phyloP scores from a whole-genome alignment of 2,329 filamentous ascomycete species.

The Cladosporium halotolerans region DNA sequence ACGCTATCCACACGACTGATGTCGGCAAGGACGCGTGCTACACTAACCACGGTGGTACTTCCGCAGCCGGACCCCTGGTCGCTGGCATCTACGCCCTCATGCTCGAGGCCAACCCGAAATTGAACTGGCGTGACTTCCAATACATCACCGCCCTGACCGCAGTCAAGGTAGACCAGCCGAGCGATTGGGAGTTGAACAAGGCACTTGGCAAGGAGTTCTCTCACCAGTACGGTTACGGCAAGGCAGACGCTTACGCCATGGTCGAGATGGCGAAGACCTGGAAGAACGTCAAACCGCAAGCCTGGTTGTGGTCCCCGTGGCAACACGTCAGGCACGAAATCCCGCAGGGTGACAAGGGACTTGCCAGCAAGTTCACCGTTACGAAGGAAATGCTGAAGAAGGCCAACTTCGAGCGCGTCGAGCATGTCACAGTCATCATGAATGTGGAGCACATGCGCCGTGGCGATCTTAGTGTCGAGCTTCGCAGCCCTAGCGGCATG shows the following conservation, averaged over 20 bases:
- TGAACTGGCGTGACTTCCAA: slow-evolving; percentile 92
- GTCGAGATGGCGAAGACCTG: slow-evolving; percentile 82
- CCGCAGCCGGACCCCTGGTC: slow-evolving; percentile 85
- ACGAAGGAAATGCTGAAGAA: slow-evolving; percentile 71
- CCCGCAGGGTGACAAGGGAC: slow-evolving; percentile 74
- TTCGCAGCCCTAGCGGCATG: slow-evolving; percentile 75
- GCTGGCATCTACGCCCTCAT: slow-evolving; percentile 89
- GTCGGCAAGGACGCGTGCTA: slow-evolving; percentile 77
- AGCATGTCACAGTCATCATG: slow-evolving; percentile 97
- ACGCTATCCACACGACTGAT: slow-evolving; percentile 94
- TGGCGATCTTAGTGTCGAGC: slow-evolving; percentile 86
- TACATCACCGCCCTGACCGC: slow-evolving; percentile 83
- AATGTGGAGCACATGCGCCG: slow-evolving; percentile 82
- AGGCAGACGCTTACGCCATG: slow-evolving; percentile 79
- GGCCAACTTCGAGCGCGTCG: slow-evolving; percentile 78
- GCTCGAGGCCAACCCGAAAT: slow-evolving; percentile 73
- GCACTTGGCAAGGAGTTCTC: slow-evolving; percentile 79
- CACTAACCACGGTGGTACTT: slow-evolving; percentile 82
- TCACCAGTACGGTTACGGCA: slow-evolving; percentile 93
- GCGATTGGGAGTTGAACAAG: slow-evolving; percentile 71
- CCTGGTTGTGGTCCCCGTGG: slow-evolving; percentile 93
- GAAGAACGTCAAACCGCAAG: slow-evolving; percentile 86
- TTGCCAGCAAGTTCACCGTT: slow-evolving; percentile 75
- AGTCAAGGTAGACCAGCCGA: slow-evolving; percentile 68
- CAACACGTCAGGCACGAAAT: slow-evolving; percentile 80